Conservation (phyloP, 108 stramenopile genomes). For the Skeletonema marinoi region DNA sequence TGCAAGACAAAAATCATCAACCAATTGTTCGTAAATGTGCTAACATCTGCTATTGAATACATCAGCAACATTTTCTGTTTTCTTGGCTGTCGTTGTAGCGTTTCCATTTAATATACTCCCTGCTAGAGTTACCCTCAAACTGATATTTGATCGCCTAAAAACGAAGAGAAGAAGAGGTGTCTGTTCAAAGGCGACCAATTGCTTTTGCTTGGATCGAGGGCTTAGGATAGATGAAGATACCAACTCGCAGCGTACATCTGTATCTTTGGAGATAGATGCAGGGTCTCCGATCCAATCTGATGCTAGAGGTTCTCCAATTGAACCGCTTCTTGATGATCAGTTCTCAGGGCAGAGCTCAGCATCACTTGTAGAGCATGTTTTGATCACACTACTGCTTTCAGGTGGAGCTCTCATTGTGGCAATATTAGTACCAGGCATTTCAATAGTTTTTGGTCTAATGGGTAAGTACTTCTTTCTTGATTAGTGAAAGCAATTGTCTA, state of each 20-base stretch:
- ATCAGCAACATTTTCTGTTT: constrained; percentile 65
- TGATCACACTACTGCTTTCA: constrained; percentile 52
- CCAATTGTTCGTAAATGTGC: neutral
- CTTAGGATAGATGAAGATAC: neutral
- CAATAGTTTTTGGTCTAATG: constrained; percentile 77
- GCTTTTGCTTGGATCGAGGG: neutral
- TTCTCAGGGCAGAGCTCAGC: neutral
- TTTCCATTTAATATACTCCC: constrained; percentile 87
- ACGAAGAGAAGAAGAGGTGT: constrained; percentile 14
- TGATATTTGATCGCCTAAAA: constrained; percentile 49
- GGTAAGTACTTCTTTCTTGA: constrained; percentile 15
- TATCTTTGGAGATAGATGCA: neutral
- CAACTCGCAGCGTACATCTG: neutral
- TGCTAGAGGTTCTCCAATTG: neutral
- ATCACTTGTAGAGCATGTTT: constrained; percentile 41
- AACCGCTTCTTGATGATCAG: neutral
- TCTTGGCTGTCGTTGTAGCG: constrained; percentile 77
- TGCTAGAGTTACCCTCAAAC: constrained; percentile 63
- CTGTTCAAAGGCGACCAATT: constrained; percentile 4
- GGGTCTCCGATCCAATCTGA: neutral
- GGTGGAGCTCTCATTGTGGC: constrained; percentile 67
- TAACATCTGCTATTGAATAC: neutral
- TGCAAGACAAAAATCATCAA: neutral
- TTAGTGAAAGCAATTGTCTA: too few species aligned
- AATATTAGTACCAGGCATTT: constrained; percentile 71